Conservation (phyloP, 2,329 filamentous ascomycete species). For the Eutypa lata region DNA sequence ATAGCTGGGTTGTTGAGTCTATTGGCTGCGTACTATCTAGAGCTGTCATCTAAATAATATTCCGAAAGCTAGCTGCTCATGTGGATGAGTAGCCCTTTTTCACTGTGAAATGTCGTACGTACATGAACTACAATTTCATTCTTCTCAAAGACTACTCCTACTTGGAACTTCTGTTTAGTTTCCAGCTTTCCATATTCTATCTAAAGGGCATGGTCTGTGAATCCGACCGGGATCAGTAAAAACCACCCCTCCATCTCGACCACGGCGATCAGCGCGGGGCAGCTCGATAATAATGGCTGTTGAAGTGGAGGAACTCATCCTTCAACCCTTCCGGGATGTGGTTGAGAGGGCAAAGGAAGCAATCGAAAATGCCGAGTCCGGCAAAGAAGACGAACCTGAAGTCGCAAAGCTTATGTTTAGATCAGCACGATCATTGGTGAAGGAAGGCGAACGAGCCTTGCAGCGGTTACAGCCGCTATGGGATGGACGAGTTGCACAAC, state of each 20-base stretch:
- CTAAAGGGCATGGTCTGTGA: neutral
- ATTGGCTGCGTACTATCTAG: too few species aligned
- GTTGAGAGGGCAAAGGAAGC: conserved; percentile 37
- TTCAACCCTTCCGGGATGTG: conserved; percentile 38
- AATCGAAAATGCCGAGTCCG: conserved; percentile 28
- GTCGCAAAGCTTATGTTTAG: conserved; percentile 27
- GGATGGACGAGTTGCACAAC: conserved; percentile 32
- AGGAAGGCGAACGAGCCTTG: conserved; percentile 36
- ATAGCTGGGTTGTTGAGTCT: neutral
- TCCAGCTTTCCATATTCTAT: too few species aligned
- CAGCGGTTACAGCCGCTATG: conserved; percentile 36
- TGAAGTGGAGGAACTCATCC: conserved; percentile 23
- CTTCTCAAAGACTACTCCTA: too few species aligned
- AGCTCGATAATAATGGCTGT: conserved; percentile 16
- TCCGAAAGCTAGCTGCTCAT: too few species aligned
- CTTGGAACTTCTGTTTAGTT: too few species aligned
- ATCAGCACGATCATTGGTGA: conserved; percentile 30
- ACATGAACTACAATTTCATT: too few species aligned
- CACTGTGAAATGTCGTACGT: too few species aligned
- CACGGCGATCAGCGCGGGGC: neutral
- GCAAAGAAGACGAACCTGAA: conserved; percentile 16
- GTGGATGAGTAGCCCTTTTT: too few species aligned
- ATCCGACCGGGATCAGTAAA: neutral
- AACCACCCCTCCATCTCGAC: neutral
- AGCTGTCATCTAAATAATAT: neutral